Evolutionary conservation across 768 basidiomycete genomes (phyloP), one percentile per base, ranked within the genome.

Genomic region (Clavulina sp.): DNA sequence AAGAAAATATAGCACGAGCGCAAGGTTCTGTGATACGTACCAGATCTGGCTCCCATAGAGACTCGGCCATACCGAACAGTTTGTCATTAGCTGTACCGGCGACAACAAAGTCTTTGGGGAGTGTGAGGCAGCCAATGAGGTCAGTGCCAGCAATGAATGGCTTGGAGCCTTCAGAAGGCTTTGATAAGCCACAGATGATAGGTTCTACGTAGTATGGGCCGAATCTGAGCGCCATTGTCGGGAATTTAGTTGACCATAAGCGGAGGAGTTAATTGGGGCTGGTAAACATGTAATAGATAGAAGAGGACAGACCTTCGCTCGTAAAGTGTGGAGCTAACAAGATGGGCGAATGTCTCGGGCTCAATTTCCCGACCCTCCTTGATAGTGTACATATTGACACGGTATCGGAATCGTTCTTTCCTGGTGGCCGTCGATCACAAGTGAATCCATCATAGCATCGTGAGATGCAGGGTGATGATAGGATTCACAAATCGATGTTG

Each of bases 341-440:
- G 80, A 62, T 91, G 89, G 26, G 89, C 84, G 66, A 97, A 96
- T 4, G 89, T 88, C 70, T 91, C 81, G 41, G 95, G 95, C 58
- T 87, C 81, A 60, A 99, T 95, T 62, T 93, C 82, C 56, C 93
- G 78, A 63, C 95, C 93, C 67, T 99, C 93, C 67, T 99, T 99
- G 74, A 99, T 96, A 30, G 87, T 85, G 68, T 96, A 97, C 87
- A 97, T 92, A 71, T 99, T 99, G 53, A 93, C 83, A 57, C 91
- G 76, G 68, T 83, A 92, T 50, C 95, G 80, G 62, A 97, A 82
- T 36, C 78, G 76, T 66, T 97, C 93, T 58, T 78, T 81, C 53
- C 92, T 95, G 60, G 1, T 26, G 33, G 3, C 40, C 16, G 19
- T 41, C 9, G 24, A n/a, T 21, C 9, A 24, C 18, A 31, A 19